A percentile compares a stretch with the other conserved stretches of the same genome.
These are phyloP conservation scores for Lentinula sp. DNA, from an alignment of 768 basidiomycete genomes.

Conservation along the genomic window DNA sequence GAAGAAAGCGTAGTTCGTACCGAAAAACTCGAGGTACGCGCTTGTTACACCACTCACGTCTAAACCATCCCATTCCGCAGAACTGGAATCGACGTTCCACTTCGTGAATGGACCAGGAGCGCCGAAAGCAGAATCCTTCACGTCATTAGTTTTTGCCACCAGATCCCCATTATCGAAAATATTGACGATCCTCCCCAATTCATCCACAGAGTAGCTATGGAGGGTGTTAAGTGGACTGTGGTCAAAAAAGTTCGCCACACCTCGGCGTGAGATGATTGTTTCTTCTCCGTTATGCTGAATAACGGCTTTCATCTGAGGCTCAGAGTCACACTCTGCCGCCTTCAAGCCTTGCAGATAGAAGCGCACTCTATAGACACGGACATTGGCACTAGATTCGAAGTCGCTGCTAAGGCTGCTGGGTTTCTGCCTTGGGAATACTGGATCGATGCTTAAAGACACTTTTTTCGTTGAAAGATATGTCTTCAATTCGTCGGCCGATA, in stretches of 20 bases:
- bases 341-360: not conserved
- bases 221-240: not conserved
- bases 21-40: not conserved
- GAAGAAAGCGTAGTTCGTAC: not conserved
- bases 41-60: not conserved
- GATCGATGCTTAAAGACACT: not conserved
- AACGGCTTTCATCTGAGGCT: not conserved
- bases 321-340: not conserved
- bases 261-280: not conserved
- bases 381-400: not conserved
- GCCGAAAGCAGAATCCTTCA: not conserved
- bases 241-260: not conserved
- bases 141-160: not conserved
- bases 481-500: not conserved
- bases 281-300: not conserved
- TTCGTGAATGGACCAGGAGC: not conserved
- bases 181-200: not conserved
- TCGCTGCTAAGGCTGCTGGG: not conserved
- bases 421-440: not conserved
- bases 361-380: not conserved
- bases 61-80: not conserved
- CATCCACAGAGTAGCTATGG: not conserved
- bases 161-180: constrained; percentile 2
- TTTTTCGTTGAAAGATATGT: not conserved
- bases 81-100: not conserved